These are phyloP conservation scores for Aspergillus saccharolyticus DNA, from an alignment of 495 filamentous ascomycete genomes.

Conservation along the genomic window DNA sequence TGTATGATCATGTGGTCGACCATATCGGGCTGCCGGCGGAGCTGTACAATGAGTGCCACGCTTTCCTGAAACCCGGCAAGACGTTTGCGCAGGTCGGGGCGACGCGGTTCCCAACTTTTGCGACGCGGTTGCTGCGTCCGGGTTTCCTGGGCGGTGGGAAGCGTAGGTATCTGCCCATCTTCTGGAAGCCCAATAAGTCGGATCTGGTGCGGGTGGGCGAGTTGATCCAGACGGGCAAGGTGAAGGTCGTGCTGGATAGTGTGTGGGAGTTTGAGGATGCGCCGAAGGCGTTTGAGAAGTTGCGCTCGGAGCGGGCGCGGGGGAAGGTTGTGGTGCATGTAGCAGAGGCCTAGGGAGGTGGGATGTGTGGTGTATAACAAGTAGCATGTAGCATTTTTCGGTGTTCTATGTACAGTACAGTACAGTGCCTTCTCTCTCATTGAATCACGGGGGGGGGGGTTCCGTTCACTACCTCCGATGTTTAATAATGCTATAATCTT, in stretches of 20 bases:
- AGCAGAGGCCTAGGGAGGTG: neutral
- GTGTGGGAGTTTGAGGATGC: constrained; percentile 57
- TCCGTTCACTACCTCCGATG: too few species aligned
- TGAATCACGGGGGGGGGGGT: too few species aligned
- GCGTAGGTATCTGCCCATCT: constrained; percentile 45
- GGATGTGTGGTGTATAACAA: neutral
- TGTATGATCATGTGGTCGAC: constrained; percentile 57
- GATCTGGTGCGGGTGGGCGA: constrained; percentile 51
- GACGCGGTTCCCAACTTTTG: constrained; percentile 22
- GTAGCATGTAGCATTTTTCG: neutral
- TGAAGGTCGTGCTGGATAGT: constrained; percentile 57
- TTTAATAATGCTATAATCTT: too few species aligned
- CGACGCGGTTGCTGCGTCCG: constrained; percentile 40
- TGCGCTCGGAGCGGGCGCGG: constrained; percentile 56
- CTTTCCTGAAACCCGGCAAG: constrained; percentile 49
- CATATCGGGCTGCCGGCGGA: constrained; percentile 49
- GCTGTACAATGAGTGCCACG: constrained; percentile 52
- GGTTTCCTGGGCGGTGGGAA: constrained; percentile 61
- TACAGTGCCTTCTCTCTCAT: too few species aligned
- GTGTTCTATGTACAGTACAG: neutral
- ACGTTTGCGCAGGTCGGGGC: constrained; percentile 57
- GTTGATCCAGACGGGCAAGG: constrained; percentile 57
- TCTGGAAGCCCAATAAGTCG: constrained; percentile 34
- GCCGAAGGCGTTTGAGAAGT: constrained; percentile 56
- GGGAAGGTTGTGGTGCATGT: constrained; percentile 70